phyloP scores from a whole-genome alignment of 768 basidiomycete genomes.

The Lactarius hatsudake region DNA sequence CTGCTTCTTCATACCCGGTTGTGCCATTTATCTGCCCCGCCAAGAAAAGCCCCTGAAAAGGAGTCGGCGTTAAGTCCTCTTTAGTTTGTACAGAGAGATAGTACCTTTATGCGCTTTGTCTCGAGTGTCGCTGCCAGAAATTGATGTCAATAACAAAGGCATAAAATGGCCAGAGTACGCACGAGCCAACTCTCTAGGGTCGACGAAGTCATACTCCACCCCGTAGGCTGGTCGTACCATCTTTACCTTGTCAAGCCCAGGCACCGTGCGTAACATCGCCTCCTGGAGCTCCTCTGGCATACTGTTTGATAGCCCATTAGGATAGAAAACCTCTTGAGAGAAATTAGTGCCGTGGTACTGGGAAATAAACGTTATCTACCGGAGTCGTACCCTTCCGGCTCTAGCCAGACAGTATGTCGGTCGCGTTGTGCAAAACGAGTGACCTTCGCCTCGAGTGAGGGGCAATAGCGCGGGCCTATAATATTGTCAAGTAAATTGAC shows the following conservation, averaged over 20 bases:
- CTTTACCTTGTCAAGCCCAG: conserved; percentile 79
- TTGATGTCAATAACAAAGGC: neutral
- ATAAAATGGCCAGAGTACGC: conserved; percentile 33
- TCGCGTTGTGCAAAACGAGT: conserved; percentile 71
- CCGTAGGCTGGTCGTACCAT: conserved; percentile 88
- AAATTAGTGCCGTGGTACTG: neutral
- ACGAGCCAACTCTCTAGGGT: conserved; percentile 78
- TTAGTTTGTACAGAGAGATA: neutral
- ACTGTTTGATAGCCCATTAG: conserved; percentile 86
- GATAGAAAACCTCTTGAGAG: conserved; percentile 74
- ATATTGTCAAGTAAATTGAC: neutral
- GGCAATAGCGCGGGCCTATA: conserved; percentile 86
- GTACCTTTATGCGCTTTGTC: conserved; percentile 75
- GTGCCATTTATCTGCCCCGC: conserved; percentile 55
- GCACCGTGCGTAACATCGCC: conserved; percentile 77
- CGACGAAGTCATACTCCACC: conserved; percentile 89
- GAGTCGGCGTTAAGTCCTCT: neutral
- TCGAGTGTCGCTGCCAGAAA: conserved; percentile 58
- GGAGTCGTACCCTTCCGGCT: conserved; percentile 90
- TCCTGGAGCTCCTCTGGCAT: conserved; percentile 86
- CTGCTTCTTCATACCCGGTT: conserved; percentile 94
- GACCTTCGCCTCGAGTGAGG: conserved; percentile 86
- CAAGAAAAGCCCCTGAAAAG: conserved; percentile 38
- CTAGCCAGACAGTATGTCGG: conserved; percentile 79
- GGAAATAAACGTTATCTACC: conserved; percentile 41